A percentile compares a stretch with the other conserved stretches of the same genome.
Conservation (phyloP, 2,329 filamentous ascomycete genomes). For the Aureobasidium sp. region DNA sequence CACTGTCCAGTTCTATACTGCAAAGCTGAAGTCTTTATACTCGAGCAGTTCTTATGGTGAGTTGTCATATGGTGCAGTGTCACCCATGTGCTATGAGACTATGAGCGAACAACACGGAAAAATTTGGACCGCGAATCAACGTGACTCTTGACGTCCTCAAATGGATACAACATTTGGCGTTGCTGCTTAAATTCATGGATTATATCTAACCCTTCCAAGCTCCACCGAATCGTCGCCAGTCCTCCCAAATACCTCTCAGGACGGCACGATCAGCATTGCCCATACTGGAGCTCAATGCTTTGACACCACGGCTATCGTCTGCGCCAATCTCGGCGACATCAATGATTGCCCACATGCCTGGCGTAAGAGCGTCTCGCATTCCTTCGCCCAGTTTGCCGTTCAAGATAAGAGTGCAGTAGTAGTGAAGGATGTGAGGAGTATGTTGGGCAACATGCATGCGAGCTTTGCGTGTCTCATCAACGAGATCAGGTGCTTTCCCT, state of each 20-base stretch:
- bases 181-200: not conserved
- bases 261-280: conserved; percentile 46
- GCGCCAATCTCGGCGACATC: conserved; percentile 40
- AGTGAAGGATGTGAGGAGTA: conserved; percentile 50
- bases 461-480: conserved; percentile 54
- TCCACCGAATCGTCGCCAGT: conserved; percentile 36
- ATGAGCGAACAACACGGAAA: too few species aligned
- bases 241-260: conserved; percentile 47
- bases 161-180: too few species aligned
- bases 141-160: too few species aligned
- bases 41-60: too few species aligned
- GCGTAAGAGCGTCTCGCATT: conserved; percentile 46
- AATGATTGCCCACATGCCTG: conserved; percentile 47
- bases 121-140: too few species aligned
- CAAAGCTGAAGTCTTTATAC: too few species aligned
- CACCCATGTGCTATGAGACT: too few species aligned
- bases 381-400: conserved; percentile 42
- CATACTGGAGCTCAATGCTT: conserved; percentile 45
- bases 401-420: conserved; percentile 50
- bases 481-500: conserved; percentile 36
- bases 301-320: conserved; percentile 40
- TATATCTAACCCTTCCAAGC: conserved; percentile 11
- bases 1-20: too few species aligned
- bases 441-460: conserved; percentile 52
- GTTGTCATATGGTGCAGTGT: too few species aligned